These are phyloP conservation scores for Pulveroboletus sp. DNA, from an alignment of 768 basidiomycete species.

Conservation along the genomic window DNA sequence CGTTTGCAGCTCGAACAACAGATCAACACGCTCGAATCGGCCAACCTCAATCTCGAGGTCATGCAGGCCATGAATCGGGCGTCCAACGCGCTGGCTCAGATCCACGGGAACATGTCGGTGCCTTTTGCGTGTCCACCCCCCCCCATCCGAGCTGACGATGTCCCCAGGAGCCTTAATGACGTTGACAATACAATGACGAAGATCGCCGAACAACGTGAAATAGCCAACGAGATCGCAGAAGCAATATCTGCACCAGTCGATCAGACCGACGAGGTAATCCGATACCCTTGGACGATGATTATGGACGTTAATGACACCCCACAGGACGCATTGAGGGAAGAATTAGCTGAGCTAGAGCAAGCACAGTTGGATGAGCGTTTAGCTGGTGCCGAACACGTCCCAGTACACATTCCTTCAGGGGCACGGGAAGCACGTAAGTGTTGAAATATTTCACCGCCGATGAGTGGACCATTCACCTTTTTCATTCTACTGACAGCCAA, in stretches of 20 bases:
- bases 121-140: neutral
- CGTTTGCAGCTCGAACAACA: slow-evolving; percentile 93
- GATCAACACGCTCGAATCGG: slow-evolving; percentile 94
- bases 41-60: slow-evolving; percentile 96
- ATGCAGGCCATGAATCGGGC: slow-evolving; percentile 98
- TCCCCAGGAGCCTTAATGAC: slow-evolving; percentile 70
- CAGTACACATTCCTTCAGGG: slow-evolving; percentile 74
- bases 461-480: slow-evolving; percentile 3
- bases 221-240: slow-evolving; percentile 90
- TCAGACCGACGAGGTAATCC: slow-evolving; percentile 72
- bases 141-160: slow-evolving; percentile 4
- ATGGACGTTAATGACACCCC: neutral
- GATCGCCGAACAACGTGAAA: slow-evolving; percentile 86
- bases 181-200: slow-evolving; percentile 87
- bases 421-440: slow-evolving; percentile 51
- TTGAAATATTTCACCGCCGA: neutral
- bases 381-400: slow-evolving; percentile 83
- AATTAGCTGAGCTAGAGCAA: slow-evolving; percentile 85
- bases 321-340: slow-evolving; percentile 73
- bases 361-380: slow-evolving; percentile 83
- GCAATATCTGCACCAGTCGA: slow-evolving; percentile 71
- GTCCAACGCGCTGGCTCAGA: slow-evolving; percentile 80
- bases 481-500: slow-evolving; percentile 18
- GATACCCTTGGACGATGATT: neutral
- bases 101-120: slow-evolving; percentile 86